A percentile compares a stretch with the other conserved stretches of the same genome.
Conservation (phyloP, 345 rosid species). For the Murraya paniculata region DNA sequence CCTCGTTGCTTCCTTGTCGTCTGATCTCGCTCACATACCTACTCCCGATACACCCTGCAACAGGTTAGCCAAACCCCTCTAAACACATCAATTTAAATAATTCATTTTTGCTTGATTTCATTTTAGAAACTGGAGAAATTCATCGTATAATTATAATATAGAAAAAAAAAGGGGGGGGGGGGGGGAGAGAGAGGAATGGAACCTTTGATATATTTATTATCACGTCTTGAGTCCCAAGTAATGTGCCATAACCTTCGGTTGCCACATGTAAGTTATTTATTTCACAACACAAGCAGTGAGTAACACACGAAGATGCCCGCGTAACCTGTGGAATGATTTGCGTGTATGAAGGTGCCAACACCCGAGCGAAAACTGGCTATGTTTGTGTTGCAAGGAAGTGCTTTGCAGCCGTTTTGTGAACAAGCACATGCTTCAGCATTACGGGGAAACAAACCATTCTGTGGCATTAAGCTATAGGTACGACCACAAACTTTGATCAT, state of each 20-base stretch:
- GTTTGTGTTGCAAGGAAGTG: slow-evolving; percentile 79
- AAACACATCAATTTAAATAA: neutral
- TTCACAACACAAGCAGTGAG: accelerated
- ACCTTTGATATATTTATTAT: too few relatives aligned
- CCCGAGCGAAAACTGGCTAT: slow-evolving; percentile 84
- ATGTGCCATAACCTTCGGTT: too few relatives aligned
- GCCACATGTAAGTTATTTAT: accelerated
- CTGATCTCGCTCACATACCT: slow-evolving; percentile 67
- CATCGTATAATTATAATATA: neutral
- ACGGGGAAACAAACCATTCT: slow-evolving; percentile 55
- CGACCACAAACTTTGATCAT: neutral
- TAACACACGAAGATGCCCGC: too few relatives aligned
- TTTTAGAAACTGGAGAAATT: neutral
- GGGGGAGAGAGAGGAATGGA: too few relatives aligned
- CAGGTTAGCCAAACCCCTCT: slow-evolving; percentile 33
- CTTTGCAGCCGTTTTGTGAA: slow-evolving; percentile 90
- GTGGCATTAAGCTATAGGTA: slow-evolving; percentile 84
- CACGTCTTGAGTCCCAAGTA: too few relatives aligned
- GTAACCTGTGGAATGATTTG: neutral
- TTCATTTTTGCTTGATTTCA: neutral
- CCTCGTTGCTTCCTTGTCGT: slow-evolving; percentile 45
- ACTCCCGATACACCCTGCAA: slow-evolving; percentile 64
- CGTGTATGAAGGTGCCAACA: slow-evolving; percentile 59
- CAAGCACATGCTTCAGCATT: slow-evolving; percentile 83
- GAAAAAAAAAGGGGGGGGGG: neutral